Base-by-base conservation (phyloP, 2,329 filamentous ascomycete genomes). In the Claviceps sp. region DNA sequence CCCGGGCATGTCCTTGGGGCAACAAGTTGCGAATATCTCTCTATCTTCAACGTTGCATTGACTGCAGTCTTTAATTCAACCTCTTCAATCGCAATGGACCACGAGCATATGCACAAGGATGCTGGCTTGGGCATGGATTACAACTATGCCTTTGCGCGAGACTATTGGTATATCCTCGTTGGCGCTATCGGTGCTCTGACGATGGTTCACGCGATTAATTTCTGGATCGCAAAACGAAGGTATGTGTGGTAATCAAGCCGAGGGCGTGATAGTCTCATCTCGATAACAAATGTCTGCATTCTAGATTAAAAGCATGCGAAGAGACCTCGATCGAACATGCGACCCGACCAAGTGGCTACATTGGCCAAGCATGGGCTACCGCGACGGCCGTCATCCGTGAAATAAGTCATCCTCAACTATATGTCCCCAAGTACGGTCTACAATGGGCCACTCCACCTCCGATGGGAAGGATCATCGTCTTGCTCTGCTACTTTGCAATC, bases 161-260 rank as follows among this genome's bases (percentile, higher is more conserved):
- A 70, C 2, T 83, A 75, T 59, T 83, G 79, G 79, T 82, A 81
- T 60, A 72, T 78, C 37, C 65, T 79, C 40, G 76, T 71, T 7
- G 73, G 67, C 16, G 70, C 74, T 24, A 60, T 79, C 4, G 74
- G 67, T 1, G 56, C 72, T 0, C 59, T 77, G 5, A 58, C 68
- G 3, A 52, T 61, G 1, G 59, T 73, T 26, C 74, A 74, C 3
- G 62, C 59, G 20, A 59, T 77, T 54, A 74, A 77, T 55, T 59
- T 66, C 22, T 63, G 69, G 13, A 69, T 74, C 54, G 65, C 67
- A 20, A 62, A 62, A 20, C 64, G 62, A 51, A 71, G 72, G 77
- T 77, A 54, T 22, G 49, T 24, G 24, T 26, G 26, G 22, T 22
- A 14, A 11, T 26, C 20, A 5, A n/a, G 26, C 11, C 47, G 20